Conservation (phyloP, 306 rosid species). For the Gastrolobium villosum region DNA sequence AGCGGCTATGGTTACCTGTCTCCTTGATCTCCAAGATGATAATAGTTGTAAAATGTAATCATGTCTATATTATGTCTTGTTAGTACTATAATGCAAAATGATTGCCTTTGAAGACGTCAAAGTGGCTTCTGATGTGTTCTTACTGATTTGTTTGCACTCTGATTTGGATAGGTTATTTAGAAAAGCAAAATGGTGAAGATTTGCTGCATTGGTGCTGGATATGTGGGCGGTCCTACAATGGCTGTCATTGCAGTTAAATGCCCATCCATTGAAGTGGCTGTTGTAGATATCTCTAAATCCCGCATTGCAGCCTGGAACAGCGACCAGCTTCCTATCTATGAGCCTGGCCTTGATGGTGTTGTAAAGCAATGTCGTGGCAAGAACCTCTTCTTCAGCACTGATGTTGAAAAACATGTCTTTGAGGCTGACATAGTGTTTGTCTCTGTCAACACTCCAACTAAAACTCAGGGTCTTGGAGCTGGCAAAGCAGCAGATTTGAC, state of each 20-base stretch:
- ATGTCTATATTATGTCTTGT: constrained; percentile 1
- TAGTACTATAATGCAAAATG: neutral
- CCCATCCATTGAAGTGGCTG: constrained; percentile 87
- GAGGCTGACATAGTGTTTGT: constrained; percentile 98
- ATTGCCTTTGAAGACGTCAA: neutral
- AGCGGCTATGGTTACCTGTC: neutral
- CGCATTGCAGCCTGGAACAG: constrained; percentile 97
- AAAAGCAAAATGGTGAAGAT: constrained; percentile 92
- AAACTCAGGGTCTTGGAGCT: constrained; percentile 96
- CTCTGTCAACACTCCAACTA: constrained; percentile 98
- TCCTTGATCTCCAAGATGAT: constrained; percentile 16
- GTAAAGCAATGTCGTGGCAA: constrained; percentile 95
- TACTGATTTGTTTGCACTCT: constrained; percentile 46
- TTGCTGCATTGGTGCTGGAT: constrained; percentile 99
- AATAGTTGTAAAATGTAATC: neutral
- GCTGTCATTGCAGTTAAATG: constrained; percentile 97
- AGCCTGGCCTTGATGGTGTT: constrained; percentile 93
- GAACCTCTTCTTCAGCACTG: constrained; percentile 99
- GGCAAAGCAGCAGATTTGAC: constrained; percentile 99
- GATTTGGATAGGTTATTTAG: constrained; percentile 56
- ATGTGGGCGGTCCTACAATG: constrained; percentile 99
- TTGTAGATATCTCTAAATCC: constrained; percentile 85
- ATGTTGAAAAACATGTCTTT: constrained; percentile 83
- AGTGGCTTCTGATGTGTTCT: constrained; percentile 4
- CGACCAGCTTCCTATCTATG: constrained; percentile 94